phyloP scores from a whole-genome alignment of 192 early-diverging fungal genomes.

The Anaeromyces robustus region DNA sequence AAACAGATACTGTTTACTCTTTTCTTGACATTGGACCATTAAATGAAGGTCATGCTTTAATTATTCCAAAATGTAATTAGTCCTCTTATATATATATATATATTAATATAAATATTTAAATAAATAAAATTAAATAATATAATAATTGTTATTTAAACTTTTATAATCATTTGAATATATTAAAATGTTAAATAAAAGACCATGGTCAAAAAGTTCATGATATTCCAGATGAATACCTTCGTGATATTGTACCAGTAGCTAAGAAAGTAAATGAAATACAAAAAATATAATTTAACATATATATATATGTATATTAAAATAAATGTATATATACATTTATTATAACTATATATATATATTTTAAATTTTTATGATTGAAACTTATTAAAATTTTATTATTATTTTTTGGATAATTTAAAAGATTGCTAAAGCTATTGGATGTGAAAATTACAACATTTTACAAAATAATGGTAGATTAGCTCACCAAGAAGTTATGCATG shows the following conservation, averaged over 20 bases:
- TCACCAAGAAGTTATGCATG: conserved; percentile 72
- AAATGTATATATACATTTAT: no score
- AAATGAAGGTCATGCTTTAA: conserved; percentile 54
- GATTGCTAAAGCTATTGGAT: conserved; percentile 55
- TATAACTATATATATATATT: no score
- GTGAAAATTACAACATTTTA: conserved; percentile 77
- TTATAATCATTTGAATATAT: no score
- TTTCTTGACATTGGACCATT: conserved; percentile 74
- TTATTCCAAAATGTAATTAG: conserved; percentile 7
- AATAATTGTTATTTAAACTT: no score
- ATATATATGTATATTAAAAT: no score
- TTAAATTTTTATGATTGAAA: no score
- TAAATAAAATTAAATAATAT: no score
- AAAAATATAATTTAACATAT: no score
- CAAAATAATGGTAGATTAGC: conserved; percentile 72
- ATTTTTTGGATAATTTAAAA: no score
- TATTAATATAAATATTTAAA: no score
- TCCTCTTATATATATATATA: no score
- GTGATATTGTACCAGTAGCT: conserved; percentile 69
- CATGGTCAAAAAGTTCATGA: conserved; percentile 85
- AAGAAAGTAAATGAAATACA: conserved; percentile 44
- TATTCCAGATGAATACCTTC: conserved; percentile 67
- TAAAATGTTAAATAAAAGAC: conserved; percentile 14
- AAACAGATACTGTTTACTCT: conserved; percentile 61
- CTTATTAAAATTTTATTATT: no score